Evolutionary conservation across 2,329 filamentous ascomycete species (phyloP).

Genomic region (Davidsoniella eucalypti): DNA sequence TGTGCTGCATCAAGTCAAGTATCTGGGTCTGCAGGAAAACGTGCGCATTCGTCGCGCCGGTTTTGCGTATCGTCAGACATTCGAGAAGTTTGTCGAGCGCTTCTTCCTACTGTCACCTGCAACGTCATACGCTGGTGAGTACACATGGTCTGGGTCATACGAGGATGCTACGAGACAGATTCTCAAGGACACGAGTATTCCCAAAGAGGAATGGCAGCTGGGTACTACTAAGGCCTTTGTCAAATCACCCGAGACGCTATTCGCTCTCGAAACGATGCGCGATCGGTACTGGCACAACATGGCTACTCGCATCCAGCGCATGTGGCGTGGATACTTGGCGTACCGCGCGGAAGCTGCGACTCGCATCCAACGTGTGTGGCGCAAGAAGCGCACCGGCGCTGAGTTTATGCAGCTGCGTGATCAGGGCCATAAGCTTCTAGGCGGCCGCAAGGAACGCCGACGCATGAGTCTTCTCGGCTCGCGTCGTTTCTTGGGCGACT

Average conservation of each 20-base stretch:
- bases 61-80: conserved; percentile 92
- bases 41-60: conserved; percentile 91
- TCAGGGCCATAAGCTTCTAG: conserved; percentile 66
- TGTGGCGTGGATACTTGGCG: conserved; percentile 89
- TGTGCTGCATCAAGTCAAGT: conserved; percentile 96
- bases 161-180: conserved; percentile 84
- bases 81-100: conserved; percentile 94
- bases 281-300: conserved; percentile 99
- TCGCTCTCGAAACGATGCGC: conserved; percentile 92
- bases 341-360: conserved; percentile 87
- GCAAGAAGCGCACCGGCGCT: conserved; percentile 77
- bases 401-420: conserved; percentile 82
- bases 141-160: conserved; percentile 82
- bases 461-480: conserved; percentile 84
- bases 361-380: conserved; percentile 88
- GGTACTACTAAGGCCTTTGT: conserved; percentile 95
- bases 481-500: conserved; percentile 85
- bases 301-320: conserved; percentile 91
- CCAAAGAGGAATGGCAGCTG: conserved; percentile 90
- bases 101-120: conserved; percentile 92
- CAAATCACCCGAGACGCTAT: conserved; percentile 92
- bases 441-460: conserved; percentile 75
- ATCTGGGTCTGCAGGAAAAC: conserved; percentile 97
- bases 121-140: conserved; percentile 91
- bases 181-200: conserved; percentile 89